Conservation (phyloP, 1,139 yeast species). For the Geotrichum reessii region DNA sequence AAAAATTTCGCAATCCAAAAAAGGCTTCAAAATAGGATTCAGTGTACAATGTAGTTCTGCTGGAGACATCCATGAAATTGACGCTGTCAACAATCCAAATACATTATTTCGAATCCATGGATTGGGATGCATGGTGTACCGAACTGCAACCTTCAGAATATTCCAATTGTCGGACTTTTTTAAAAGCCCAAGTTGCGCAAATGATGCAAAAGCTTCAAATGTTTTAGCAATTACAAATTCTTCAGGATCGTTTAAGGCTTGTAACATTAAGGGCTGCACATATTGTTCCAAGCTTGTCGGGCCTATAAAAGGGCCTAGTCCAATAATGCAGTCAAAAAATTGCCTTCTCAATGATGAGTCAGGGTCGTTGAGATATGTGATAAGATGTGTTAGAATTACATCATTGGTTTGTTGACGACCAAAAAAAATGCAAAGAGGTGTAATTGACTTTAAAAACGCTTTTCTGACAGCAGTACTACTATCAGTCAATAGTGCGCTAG, state of each 20-base stretch:
- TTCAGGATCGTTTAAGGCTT: slow-evolving; percentile 75
- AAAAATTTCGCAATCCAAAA: slow-evolving; percentile 67
- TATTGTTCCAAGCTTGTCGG: slow-evolving; percentile 80
- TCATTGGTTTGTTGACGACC: slow-evolving; percentile 88
- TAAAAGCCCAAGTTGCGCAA: slow-evolving; percentile 52
- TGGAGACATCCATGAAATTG: slow-evolving; percentile 56
- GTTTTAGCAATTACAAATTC: slow-evolving; percentile 79
- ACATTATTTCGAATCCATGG: slow-evolving; percentile 76
- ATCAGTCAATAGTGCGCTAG: slow-evolving; percentile 66
- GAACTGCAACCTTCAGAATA: slow-evolving; percentile 44
- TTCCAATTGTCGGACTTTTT: slow-evolving; percentile 48
- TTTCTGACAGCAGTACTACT: slow-evolving; percentile 59
- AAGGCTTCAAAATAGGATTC: slow-evolving; percentile 76
- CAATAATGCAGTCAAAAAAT: slow-evolving; percentile 70
- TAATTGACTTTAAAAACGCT: slow-evolving; percentile 59
- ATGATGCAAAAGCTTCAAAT: slow-evolving; percentile 56
- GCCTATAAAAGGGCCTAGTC: slow-evolving; percentile 76
- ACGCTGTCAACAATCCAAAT: slow-evolving; percentile 53
- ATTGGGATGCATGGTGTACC: slow-evolving; percentile 74
- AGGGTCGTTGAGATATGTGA: slow-evolving; percentile 82
- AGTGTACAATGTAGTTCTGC: slow-evolving; percentile 82
- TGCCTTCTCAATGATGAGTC: slow-evolving; percentile 62
- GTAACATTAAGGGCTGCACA: slow-evolving; percentile 74
- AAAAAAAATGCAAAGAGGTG: slow-evolving; percentile 73
- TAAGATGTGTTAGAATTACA: slow-evolving; percentile 78